Evolutionary conservation across 1,284 basidiomycete species (phyloP).

Genomic region (Leccinum solheimii): DNA sequence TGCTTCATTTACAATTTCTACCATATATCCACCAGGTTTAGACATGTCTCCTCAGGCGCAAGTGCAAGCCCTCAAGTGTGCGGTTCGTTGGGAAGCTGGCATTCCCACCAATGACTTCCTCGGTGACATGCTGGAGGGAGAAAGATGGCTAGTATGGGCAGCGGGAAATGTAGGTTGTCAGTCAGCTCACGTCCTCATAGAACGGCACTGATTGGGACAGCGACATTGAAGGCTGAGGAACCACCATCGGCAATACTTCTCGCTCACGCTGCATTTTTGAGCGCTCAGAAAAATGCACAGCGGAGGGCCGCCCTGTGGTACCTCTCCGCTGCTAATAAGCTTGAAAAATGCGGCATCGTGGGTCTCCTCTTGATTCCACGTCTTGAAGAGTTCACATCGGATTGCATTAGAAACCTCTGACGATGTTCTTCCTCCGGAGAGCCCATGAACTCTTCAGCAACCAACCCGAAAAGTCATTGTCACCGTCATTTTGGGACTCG

Average conservation of each 20-base stretch:
- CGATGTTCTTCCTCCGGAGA: conserved; percentile 73
- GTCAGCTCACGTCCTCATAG: not conserved
- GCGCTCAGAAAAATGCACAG: conserved; percentile 52
- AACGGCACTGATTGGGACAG: conserved; percentile 26
- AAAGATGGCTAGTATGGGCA: conserved; percentile 79
- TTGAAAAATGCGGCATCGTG: conserved; percentile 81
- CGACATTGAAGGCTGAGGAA: conserved; percentile 67
- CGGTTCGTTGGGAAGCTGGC: conserved; percentile 72
- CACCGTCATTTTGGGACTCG: conserved; percentile 76
- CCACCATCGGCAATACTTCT: conserved; percentile 71
- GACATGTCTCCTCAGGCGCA: conserved; percentile 64
- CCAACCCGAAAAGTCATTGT: conserved; percentile 55
- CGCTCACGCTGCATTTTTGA: conserved; percentile 72
- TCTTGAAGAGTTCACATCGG: conserved; percentile 2
- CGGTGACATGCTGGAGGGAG: conserved; percentile 60
- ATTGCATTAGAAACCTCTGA: conserved; percentile 67
- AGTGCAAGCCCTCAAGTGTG: conserved; percentile 60
- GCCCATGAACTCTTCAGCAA: conserved; percentile 61
- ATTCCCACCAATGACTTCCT: conserved; percentile 61
- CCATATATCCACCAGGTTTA: conserved; percentile 39
- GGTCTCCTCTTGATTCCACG: conserved; percentile 32
- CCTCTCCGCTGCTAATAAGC: conserved; percentile 64
- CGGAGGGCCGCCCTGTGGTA: conserved; percentile 77
- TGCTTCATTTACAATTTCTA: conserved; percentile 58
- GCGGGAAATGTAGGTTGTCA: conserved; percentile 63